Conservation (phyloP, 331 rosid genomes). For the Dryas integrifolia region DNA sequence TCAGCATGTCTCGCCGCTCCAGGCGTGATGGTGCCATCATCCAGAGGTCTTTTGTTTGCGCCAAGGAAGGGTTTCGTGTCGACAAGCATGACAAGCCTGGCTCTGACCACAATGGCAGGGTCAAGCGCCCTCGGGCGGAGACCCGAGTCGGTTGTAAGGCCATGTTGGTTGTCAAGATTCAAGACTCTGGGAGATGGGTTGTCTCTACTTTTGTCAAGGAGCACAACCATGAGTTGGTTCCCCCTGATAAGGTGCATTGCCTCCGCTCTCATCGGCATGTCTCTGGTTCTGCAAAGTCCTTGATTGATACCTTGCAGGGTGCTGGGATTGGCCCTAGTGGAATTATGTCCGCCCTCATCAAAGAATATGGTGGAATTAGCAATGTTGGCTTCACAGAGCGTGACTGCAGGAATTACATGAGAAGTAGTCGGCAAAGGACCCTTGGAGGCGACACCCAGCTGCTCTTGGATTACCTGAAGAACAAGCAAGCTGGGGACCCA, state of each 20-base stretch:
- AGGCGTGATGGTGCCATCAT: constrained; percentile 60
- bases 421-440: constrained; percentile 53
- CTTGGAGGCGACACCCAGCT: constrained; percentile 57
- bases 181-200: constrained; percentile 50
- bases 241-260: constrained; percentile 57
- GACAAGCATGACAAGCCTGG: constrained; percentile 39
- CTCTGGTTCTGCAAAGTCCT: constrained; percentile 51
- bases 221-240: constrained; percentile 63
- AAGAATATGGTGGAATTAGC: constrained; percentile 53
- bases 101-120: constrained; percentile 32
- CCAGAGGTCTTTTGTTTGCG: constrained; percentile 59
- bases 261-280: constrained; percentile 61
- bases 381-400: constrained; percentile 58
- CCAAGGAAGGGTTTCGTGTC: constrained; percentile 54
- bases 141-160: constrained; percentile 67
- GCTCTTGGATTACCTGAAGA: constrained; percentile 53
- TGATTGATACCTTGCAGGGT: constrained; percentile 58
- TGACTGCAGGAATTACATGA: constrained; percentile 64
- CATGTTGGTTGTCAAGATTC: constrained; percentile 52
- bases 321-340: constrained; percentile 62
- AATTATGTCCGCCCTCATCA: constrained; percentile 57
- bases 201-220: constrained; percentile 49
- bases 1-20: constrained; percentile 57
- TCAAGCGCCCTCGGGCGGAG: constrained; percentile 51
- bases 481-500: constrained; percentile 45